phyloP scores from a whole-genome alignment of 345 rosid genomes.

The Sisymbrium irio region DNA sequence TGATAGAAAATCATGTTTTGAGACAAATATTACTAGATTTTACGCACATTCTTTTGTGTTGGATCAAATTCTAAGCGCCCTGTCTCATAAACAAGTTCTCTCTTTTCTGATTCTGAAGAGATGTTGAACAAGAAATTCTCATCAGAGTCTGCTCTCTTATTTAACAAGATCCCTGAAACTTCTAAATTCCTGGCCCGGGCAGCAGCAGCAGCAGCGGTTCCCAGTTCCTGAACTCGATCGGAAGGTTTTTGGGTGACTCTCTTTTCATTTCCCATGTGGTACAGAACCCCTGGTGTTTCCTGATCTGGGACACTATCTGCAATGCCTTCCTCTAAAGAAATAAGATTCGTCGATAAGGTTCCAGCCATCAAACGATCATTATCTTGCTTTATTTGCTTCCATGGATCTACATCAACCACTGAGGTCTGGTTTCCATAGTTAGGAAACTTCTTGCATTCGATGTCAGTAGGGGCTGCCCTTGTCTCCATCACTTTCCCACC shows the following conservation, averaged over 20 bases:
- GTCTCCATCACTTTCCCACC: conserved; percentile 31
- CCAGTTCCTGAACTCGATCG: conserved; percentile 31
- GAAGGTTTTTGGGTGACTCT: background rate
- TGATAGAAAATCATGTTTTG: conserved; percentile 17
- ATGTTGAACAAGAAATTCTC: conserved; percentile 32
- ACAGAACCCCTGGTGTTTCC: conserved; percentile 16
- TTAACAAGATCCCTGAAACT: conserved; percentile 13
- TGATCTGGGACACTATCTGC: conserved; percentile 22
- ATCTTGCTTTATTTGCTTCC: conserved; percentile 26
- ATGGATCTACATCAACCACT: conserved; percentile 24
- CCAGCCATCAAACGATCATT: conserved; percentile 24
- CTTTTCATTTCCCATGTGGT: background rate
- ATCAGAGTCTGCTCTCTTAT: background rate
- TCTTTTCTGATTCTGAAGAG: conserved; percentile 33
- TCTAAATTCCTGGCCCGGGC: conserved; percentile 29
- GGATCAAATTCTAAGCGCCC: conserved; percentile 23
- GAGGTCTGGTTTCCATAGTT: conserved; percentile 26
- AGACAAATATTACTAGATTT: background rate
- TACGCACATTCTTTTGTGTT: conserved; percentile 30
- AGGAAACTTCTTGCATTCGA: conserved; percentile 29
- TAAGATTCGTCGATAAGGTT: conserved; percentile 21
- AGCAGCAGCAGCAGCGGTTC: conserved; percentile 16
- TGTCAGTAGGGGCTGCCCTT: conserved; percentile 20
- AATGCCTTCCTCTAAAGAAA: conserved; percentile 24
- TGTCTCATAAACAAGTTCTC: conserved; percentile 21